Percentiles rank a stretch among this genome's conserved stretches.
Conservation (phyloP, 2,329 filamentous ascomycete species). For the Gaeumannomyces sp. region DNA sequence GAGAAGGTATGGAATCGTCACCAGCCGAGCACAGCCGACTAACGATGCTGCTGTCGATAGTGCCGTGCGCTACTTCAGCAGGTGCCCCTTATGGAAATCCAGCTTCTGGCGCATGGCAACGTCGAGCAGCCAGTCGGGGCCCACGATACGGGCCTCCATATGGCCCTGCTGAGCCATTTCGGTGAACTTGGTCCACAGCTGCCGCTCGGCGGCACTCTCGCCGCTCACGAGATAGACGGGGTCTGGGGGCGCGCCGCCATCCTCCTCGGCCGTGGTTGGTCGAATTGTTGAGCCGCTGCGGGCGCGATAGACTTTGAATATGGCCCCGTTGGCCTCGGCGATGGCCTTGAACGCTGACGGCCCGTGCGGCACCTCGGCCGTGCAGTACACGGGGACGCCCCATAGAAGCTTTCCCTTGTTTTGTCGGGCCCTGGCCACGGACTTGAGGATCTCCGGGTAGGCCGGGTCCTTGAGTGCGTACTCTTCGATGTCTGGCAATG, state of each 20-base stretch:
- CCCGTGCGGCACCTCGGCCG: slow-evolving; percentile 71
- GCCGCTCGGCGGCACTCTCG: slow-evolving; percentile 57
- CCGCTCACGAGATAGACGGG: slow-evolving; percentile 81
- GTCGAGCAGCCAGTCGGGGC: slow-evolving; percentile 83
- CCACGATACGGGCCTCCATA: slow-evolving; percentile 75
- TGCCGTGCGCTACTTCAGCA: slow-evolving; percentile 20
- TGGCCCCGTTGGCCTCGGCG: slow-evolving; percentile 80
- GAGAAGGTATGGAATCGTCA: too few species aligned
- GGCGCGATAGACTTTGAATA: slow-evolving; percentile 70
- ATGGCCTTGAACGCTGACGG: slow-evolving; percentile 81
- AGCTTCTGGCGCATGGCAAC: slow-evolving; percentile 84
- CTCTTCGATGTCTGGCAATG: slow-evolving; percentile 56
- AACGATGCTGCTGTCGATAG: background rate
- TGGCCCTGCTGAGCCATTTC: slow-evolving; percentile 72
- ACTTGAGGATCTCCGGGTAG: slow-evolving; percentile 58
- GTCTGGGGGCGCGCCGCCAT: slow-evolving; percentile 55
- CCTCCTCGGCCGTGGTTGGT: slow-evolving; percentile 55
- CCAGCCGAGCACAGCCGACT: background rate
- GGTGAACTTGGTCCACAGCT: slow-evolving; percentile 73
- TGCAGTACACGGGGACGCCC: slow-evolving; percentile 77
- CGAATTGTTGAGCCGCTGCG: slow-evolving; percentile 63
- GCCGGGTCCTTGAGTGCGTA: slow-evolving; percentile 61
- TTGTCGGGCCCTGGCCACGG: slow-evolving; percentile 62
- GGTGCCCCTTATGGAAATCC: slow-evolving; percentile 58
- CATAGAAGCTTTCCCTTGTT: slow-evolving; percentile 73